Evolutionary conservation across 257 asterid species (phyloP).

Genomic region (Nicotiana benthamiana): DNA sequence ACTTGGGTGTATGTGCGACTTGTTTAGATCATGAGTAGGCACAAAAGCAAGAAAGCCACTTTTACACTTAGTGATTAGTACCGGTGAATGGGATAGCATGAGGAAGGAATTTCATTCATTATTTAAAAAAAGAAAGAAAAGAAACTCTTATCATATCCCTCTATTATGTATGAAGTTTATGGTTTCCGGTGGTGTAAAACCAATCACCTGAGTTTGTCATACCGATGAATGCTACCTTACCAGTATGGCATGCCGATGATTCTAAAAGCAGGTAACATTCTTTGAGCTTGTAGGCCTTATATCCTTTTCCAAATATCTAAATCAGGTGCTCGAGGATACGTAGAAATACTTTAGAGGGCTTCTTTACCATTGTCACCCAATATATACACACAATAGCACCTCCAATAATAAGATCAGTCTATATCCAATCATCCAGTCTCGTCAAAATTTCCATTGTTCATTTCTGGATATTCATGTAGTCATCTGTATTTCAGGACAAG

Average conservation of each 20-base stretch:
- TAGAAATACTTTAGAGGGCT: neutral
- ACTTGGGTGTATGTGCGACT: conserved; percentile 7
- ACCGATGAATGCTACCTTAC: neutral
- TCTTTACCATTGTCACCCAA: neutral
- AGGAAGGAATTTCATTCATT: neutral
- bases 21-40: conserved; percentile 10
- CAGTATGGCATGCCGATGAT: neutral
- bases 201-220: neutral
- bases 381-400: neutral
- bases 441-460: neutral
- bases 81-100: neutral
- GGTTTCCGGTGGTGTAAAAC: neutral
- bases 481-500: neutral
- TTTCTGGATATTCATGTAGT: neutral
- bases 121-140: too few species aligned
- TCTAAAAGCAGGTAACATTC: neutral
- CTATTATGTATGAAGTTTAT: neutral
- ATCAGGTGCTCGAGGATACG: neutral
- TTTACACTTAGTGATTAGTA: neutral
- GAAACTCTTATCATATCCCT: neutral
- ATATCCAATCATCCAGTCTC: neutral
- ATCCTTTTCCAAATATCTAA: neutral
- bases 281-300: neutral
- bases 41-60: conserved; percentile 7
- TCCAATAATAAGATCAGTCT: neutral